Evolutionary conservation across 2,329 filamentous ascomycete genomes (phyloP).

Genomic region (Nigrograna mackinnonii): DNA sequence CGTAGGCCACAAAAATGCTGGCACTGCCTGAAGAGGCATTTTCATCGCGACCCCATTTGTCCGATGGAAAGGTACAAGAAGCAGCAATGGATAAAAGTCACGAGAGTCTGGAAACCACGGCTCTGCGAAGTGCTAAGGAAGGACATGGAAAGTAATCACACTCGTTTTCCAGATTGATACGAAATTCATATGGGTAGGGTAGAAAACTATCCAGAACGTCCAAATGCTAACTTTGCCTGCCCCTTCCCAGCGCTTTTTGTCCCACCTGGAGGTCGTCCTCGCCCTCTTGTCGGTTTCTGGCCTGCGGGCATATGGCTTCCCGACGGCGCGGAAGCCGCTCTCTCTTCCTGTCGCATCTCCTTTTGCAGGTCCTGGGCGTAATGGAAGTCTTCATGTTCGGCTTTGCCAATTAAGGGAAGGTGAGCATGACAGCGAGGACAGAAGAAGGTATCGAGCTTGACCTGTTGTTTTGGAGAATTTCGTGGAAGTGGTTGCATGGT

Average conservation of each 20-base stretch:
- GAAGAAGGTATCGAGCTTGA: conserved; percentile 41
- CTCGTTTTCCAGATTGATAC: neutral
- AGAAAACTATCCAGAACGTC: conserved; percentile 10
- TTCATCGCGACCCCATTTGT: neutral
- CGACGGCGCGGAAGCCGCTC: too few relatives aligned
- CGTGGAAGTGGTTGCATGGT: conserved; percentile 7
- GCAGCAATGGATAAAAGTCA: neutral
- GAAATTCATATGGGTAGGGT: neutral
- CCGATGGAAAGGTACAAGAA: neutral
- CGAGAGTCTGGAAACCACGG: neutral
- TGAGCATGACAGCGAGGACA: conserved; percentile 69
- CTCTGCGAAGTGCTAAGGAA: neutral
- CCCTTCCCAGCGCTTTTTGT: conserved; percentile 41
- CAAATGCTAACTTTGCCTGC: conserved; percentile 50
- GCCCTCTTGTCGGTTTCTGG: conserved; percentile 27
- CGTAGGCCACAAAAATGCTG: neutral
- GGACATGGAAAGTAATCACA: neutral
- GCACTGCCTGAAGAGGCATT: neutral
- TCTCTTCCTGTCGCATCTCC: conserved; percentile 46
- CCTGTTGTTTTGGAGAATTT: conserved; percentile 19
- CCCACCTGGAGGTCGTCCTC: conserved; percentile 39
- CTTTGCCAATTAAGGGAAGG: conserved; percentile 62
- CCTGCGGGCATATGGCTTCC: conserved; percentile 5
- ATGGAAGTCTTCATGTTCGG: conserved; percentile 92
- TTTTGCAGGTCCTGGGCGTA: conserved; percentile 84